Evolutionary conservation across 306 rosid genomes (phyloP), one percentile per base, ranked within the genome.

Genomic region (Rubus idaeus): DNA sequence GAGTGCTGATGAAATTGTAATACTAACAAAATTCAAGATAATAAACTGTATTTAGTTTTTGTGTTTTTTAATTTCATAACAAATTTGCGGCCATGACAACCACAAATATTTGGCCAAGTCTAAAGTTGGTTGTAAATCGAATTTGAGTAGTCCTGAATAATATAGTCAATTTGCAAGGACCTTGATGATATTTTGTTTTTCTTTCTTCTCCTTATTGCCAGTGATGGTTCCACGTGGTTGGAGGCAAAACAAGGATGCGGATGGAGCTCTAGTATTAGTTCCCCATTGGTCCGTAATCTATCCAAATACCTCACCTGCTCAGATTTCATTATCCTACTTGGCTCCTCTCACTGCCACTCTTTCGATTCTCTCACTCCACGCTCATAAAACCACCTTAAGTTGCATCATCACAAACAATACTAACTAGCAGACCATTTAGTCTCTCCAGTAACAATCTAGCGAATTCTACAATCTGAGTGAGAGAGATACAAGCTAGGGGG

Each of bases 231-330:
- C 93, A 92, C 90, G 93, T 92, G 97, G 90, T 77, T 77, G 88
- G 87, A 61, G 51, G 75, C 52, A 79, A 83, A 23, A 20, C 9
- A 69, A 62, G 78, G 82, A 77, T 77, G 86, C 73, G 84, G 90
- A 87, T 92, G 91, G 78, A 81, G 72, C 67, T 70, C 78, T 44
- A 67, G 9, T 20, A 41, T 20, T 56, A 72, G 68, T 83, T 81
- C 87, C 71, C 68, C 70, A 95, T 95, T 95, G 99, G 99, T 82
- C 86, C 76, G 86, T 83, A 89, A 89, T 95, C 97, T 92, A 95
- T 95, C 98, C 91, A 85, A 63, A 73, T 75, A 39, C 70, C 70
- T 39, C 58, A 75, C 80, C 78, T 85, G 61, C 58, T 64, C 78
- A 84, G 97, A 95, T 95, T 84, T 89, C 95, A 87, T 89, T 76